These are phyloP conservation scores for Lomentospora prolificans DNA, from an alignment of 2,329 filamentous ascomycete genomes.

Conservation along the genomic window DNA sequence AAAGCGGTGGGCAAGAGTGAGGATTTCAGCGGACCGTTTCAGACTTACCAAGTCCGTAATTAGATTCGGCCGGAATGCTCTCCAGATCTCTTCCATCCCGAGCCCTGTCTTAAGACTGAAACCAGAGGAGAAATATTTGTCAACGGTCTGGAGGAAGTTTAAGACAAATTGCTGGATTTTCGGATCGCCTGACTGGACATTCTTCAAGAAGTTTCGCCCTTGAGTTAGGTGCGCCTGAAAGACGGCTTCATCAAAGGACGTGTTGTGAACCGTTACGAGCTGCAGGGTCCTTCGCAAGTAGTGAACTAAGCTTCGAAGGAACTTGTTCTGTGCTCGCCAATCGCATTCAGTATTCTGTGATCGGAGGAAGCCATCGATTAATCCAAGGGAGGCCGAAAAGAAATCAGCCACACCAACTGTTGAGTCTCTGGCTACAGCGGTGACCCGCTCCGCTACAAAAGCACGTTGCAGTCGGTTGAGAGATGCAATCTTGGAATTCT, in stretches of 20 bases:
- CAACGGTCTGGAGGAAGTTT: slow-evolving; percentile 30
- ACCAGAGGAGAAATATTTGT: slow-evolving; percentile 53
- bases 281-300: slow-evolving; percentile 45
- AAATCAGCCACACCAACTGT: slow-evolving; percentile 46
- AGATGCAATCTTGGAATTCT: slow-evolving; percentile 38
- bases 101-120: slow-evolving; percentile 68
- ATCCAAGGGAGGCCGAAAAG: slow-evolving; percentile 26
- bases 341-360: slow-evolving; percentile 12
- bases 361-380: slow-evolving; percentile 33
- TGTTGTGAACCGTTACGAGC: slow-evolving; percentile 27
- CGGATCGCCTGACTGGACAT: slow-evolving; percentile 7
- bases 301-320: slow-evolving; percentile 32
- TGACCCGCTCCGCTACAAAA: slow-evolving; percentile 40
- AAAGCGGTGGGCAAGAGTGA: slow-evolving; percentile 48
- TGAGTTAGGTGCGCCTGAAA: slow-evolving; percentile 55
- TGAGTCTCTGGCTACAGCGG: slow-evolving; percentile 49
- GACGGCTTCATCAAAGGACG: slow-evolving; percentile 48
- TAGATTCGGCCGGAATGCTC: slow-evolving; percentile 54
- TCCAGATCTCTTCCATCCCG: slow-evolving; percentile 75
- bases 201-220: slow-evolving; percentile 33
- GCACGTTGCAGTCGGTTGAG: slow-evolving; percentile 54
- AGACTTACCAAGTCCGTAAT: slow-evolving; percentile 36
- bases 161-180: slow-evolving; percentile 23
- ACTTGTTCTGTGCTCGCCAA: slow-evolving; percentile 11
- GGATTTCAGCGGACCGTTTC: slow-evolving; percentile 38